These are phyloP conservation scores for Oryza meyeriana DNA, from an alignment of 176 grass and related monocot genomes.

Conservation along the genomic window DNA sequence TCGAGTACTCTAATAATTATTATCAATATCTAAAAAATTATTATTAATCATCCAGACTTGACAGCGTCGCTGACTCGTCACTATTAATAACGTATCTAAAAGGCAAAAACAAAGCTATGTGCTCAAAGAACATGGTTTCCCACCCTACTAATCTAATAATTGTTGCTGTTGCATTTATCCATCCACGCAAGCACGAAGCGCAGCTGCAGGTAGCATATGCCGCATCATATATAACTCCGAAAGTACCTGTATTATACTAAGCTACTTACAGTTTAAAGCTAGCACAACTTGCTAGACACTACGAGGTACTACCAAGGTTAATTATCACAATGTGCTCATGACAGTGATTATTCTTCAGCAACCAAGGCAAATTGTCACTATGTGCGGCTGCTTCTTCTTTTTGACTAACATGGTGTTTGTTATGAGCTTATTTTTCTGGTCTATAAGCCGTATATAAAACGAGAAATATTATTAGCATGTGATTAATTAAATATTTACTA, in stretches of 20 bases:
- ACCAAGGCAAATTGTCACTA: neutral
- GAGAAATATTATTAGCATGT: no score
- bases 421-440: no score
- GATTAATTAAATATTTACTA: no score
- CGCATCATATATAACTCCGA: neutral
- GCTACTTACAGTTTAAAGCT: neutral
- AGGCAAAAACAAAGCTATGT: neutral
- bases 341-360: neutral
- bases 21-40: no score
- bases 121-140: neutral
- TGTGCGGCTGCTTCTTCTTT: neutral
- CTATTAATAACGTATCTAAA: no score
- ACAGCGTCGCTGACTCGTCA: no score
- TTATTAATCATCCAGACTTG: no score
- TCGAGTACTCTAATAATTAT: no score
- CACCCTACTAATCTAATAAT: no score
- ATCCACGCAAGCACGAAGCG: neutral
- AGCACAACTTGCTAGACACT: neutral
- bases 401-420: no score
- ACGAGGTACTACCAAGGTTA: neutral
- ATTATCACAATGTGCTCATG: neutral
- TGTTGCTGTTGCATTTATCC: neutral
- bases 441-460: no score
- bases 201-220: neutral
- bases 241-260: neutral